phyloP scores from a whole-genome alignment of 1,139 yeast genomes.

The Magnusiomyces clavatus region DNA sequence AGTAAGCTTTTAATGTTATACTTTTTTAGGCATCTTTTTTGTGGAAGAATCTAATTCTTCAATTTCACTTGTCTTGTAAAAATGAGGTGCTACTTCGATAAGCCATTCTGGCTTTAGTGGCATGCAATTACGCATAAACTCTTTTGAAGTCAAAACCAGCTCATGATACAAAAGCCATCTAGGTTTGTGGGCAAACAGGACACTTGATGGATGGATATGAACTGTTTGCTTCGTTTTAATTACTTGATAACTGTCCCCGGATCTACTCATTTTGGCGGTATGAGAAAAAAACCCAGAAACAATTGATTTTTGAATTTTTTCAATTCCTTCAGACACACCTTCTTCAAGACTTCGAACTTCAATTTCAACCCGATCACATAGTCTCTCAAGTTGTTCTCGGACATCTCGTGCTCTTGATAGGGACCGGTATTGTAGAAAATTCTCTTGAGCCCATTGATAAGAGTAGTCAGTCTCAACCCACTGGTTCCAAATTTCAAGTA shows the following conservation, averaged over 20 bases:
- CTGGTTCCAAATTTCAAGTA: slow-evolving; percentile 64
- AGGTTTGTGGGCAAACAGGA: slow-evolving; percentile 52
- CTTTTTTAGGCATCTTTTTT: slow-evolving; percentile 15
- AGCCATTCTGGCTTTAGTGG: slow-evolving; percentile 63
- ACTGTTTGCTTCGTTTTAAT: slow-evolving; percentile 59
- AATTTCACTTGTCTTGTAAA: slow-evolving; percentile 29
- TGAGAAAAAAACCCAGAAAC: slow-evolving; percentile 81
- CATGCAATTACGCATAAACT: slow-evolving; percentile 83
- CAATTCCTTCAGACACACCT: slow-evolving; percentile 17
- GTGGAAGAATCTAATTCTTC: slow-evolving; percentile 18
- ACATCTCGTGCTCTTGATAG: slow-evolving; percentile 64
- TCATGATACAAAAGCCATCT: slow-evolving; percentile 72
- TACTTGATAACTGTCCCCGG: slow-evolving; percentile 66
- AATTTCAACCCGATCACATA: slow-evolving; percentile 57
- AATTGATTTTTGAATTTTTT: slow-evolving; percentile 55
- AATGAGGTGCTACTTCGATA: slow-evolving; percentile 58
- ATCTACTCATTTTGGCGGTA: slow-evolving; percentile 57
- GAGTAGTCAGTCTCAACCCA: slow-evolving; percentile 72
- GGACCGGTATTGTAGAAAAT: slow-evolving; percentile 69
- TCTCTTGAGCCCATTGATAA: slow-evolving; percentile 79
- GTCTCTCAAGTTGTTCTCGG: slow-evolving; percentile 55
- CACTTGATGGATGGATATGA: slow-evolving; percentile 77
- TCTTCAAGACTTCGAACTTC: slow-evolving; percentile 25
- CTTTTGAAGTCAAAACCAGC: slow-evolving; percentile 76
- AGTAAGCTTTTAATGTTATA: background rate